Base-by-base conservation (phyloP, 73 alveolate species). In the Paramecium biaurelia region DNA sequence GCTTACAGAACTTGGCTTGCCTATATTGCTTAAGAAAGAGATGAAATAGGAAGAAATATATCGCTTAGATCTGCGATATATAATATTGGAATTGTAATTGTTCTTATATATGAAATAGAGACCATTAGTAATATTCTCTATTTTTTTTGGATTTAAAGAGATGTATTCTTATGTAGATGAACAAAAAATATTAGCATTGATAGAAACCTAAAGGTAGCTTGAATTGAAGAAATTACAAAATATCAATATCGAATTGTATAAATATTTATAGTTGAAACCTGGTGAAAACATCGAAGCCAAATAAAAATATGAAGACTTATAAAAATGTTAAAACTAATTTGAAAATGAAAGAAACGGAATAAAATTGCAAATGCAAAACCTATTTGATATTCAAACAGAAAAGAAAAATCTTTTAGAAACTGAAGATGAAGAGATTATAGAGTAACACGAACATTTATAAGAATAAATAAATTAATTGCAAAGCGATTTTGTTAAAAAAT, bases 71-170 rank as follows among this genome's bases (percentile, higher is more conserved):
- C 76, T 20, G 76, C 42, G 1, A 7, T 58, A 2, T 58, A 58
- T 58, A 58, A 58, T 28, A 58, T 58, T 2, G 76, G 42, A 8
- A 58, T 58, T 15, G 76, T 58, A 58, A 10, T 58, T 58, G 3
- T 58, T 58, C 12, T 24, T 58, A 10, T 15, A 15, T 12, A 47
- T 47, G 1, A 2, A 2, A 21, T 6, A 70, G 86, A 70, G 57
- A 32, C 86, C 86, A 28, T 8, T 70, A 18, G 58, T 70, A 4
- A 32, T 32, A 28, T 32, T 70, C 30, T 70, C 86, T 7, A 32
- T 70, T 5, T 32, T 70, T 32, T 32, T 70, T 70, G 86, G 86
- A 70, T 70, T 70, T 32, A 70, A 35, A 70, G 86, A 70, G 30
- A 70, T 35, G 21, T 32, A 70, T 18, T 32, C 58, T 23, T 32